Percentiles rank a stretch among this genome's conserved stretches.
phyloP scores from a whole-genome alignment of 768 basidiomycete species.

The Panus rudis region DNA sequence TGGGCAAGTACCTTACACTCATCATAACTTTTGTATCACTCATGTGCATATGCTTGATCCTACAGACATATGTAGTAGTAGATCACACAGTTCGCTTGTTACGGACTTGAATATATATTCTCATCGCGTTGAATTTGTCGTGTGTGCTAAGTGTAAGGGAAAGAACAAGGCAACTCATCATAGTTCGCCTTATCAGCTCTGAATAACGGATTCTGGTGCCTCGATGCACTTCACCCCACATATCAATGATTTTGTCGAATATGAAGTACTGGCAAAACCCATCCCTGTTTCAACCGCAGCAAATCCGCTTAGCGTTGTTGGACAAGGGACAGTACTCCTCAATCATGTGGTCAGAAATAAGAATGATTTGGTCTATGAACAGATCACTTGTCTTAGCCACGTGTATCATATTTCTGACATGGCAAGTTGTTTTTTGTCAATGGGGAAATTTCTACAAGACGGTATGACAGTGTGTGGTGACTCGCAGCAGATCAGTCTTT shows the following conservation, averaged over 20 bases:
- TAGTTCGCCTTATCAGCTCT: not conserved
- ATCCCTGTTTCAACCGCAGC: not conserved
- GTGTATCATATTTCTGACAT: too few relatives aligned
- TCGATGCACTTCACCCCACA: not conserved
- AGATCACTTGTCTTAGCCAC: too few relatives aligned
- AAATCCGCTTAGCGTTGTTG: too few relatives aligned
- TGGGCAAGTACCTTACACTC: not conserved
- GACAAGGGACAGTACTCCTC: too few relatives aligned
- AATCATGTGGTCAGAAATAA: too few relatives aligned
- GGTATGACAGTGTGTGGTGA: not conserved
- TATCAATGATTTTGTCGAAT: not conserved
- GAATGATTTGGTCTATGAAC: too few relatives aligned
- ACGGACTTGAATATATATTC: not conserved
- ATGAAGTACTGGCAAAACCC: not conserved
- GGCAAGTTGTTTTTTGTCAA: not conserved
- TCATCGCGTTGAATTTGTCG: not conserved
- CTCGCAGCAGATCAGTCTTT: not conserved
- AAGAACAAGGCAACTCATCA: not conserved
- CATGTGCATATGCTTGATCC: not conserved
- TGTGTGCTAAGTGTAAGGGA: not conserved
- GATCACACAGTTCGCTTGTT: not conserved
- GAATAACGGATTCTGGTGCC: not conserved
- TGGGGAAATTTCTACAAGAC: not conserved
- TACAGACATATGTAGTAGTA: not conserved
- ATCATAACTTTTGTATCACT: not conserved